Conservation (phyloP, 2,329 filamentous ascomycete species). For the Ploettnerulaceae sp. region DNA sequence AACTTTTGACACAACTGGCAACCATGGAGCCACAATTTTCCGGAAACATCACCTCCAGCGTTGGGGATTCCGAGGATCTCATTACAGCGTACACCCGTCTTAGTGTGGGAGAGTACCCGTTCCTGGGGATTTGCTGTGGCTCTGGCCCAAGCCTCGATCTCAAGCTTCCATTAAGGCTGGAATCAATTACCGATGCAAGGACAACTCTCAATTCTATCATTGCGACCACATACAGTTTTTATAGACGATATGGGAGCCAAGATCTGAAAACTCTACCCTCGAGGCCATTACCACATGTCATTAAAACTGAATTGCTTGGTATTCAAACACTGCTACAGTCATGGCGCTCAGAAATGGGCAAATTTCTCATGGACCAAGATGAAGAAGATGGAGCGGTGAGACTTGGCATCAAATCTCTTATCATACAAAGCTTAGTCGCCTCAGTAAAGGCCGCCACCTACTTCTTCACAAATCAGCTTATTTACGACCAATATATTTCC, state of each 20-base stretch:
- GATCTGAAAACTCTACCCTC: not conserved
- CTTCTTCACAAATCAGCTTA: conserved; percentile 5
- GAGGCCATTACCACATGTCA: not conserved
- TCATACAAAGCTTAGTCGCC: conserved; percentile 5
- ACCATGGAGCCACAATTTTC: not conserved
- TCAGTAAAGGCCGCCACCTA: conserved; percentile 7
- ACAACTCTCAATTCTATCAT: conserved; percentile 7
- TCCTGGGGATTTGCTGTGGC: conserved; percentile 8
- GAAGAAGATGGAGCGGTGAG: not conserved
- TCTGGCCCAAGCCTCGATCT: not conserved
- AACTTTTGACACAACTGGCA: not conserved
- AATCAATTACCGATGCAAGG: not conserved
- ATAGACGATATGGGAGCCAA: conserved; percentile 1
- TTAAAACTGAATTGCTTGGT: not conserved
- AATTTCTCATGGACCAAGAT: not conserved
- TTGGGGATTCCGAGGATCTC: conserved; percentile 3
- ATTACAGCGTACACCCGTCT: conserved; percentile 9
- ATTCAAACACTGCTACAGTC: not conserved
- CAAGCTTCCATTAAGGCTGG: not conserved
- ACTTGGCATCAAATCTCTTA: not conserved
- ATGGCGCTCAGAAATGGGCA: not conserved
- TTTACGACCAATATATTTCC: conserved; percentile 6
- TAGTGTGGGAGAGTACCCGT: conserved; percentile 8
- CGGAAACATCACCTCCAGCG: not conserved
- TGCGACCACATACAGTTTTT: not conserved